Percentiles rank a stretch among this genome's conserved stretches.
Conservation (phyloP, 305 asterid species). For the Plantago coronopus region DNA sequence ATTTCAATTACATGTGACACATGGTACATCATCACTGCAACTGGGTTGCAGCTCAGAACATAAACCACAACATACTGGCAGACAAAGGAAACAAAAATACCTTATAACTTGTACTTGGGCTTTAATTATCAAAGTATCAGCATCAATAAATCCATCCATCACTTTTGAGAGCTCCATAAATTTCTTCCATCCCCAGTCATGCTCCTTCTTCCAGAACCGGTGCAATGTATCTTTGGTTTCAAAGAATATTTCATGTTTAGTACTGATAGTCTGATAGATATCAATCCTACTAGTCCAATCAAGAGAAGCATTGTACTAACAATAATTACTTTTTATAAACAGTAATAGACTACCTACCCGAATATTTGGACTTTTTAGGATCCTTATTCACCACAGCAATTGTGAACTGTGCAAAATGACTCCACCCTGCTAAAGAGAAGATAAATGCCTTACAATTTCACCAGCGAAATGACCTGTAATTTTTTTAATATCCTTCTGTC, state of each 20-base stretch:
- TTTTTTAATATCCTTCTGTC: not conserved
- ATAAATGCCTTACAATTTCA: not conserved
- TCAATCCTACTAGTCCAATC: not conserved
- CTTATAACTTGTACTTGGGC: slow-evolving; percentile 17
- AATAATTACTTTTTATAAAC: too few relatives aligned
- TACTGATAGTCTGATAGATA: too few relatives aligned
- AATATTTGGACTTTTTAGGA: slow-evolving; percentile 90
- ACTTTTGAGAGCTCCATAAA: slow-evolving; percentile 97
- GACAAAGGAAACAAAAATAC: not conserved
- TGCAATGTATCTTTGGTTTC: slow-evolving; percentile 73
- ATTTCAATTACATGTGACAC: not conserved
- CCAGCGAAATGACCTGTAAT: not conserved
- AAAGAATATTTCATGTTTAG: slow-evolving; percentile 13
- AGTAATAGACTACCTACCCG: slow-evolving; percentile 43
- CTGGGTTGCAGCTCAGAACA: slow-evolving; percentile 1
- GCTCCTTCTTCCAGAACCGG: slow-evolving; percentile 95
- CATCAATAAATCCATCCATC: slow-evolving; percentile 81
- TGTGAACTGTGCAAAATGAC: slow-evolving; percentile 96
- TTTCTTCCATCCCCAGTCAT: slow-evolving; percentile 99
- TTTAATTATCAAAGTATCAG: slow-evolving; percentile 24
- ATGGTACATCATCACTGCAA: not conserved
- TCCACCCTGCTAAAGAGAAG: slow-evolving; percentile 60
- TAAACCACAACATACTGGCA: slow-evolving; percentile 1
- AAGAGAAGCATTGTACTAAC: not conserved
- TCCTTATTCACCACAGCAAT: slow-evolving; percentile 95